A percentile compares a stretch with the other conserved stretches of the same genome.
These are phyloP conservation scores for Cystoisospora suis DNA, from an alignment of 169 alveolate genomes.

Conservation along the genomic window DNA sequence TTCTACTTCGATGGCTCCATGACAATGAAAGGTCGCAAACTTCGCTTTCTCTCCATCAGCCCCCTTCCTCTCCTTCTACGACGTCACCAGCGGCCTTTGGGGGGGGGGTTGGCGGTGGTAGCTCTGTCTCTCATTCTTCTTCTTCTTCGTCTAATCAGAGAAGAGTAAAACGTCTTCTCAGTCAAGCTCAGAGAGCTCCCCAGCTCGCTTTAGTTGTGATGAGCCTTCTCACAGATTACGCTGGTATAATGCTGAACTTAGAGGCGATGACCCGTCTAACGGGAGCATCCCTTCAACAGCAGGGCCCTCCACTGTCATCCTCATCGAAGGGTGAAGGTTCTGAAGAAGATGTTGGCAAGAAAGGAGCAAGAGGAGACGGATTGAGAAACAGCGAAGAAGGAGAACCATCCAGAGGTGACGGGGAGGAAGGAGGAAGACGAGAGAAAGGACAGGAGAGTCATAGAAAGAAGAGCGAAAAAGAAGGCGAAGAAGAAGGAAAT, in stretches of 20 bases:
- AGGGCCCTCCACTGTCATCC: not conserved
- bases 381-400: not conserved
- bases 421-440: not conserved
- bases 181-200: constrained; percentile 50
- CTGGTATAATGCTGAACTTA: constrained; percentile 37
- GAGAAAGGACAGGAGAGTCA: not conserved
- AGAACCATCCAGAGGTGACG: no score
- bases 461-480: not conserved
- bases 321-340: not conserved
- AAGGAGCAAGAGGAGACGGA: not conserved
- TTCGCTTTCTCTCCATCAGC: constrained; percentile 42
- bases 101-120: no score
- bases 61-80: no score
- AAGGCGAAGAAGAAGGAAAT: not conserved
- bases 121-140: no score
- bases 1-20: constrained; percentile 54
- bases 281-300: constrained; percentile 35
- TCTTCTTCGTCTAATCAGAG: no score
- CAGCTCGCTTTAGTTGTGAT: constrained; percentile 27
- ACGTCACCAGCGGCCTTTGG: no score
- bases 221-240: constrained; percentile 38
- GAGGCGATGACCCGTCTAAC: constrained; percentile 30
- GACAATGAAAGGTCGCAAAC: constrained; percentile 38
- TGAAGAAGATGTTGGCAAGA: not conserved
- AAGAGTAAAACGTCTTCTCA: constrained; percentile 48